Evolutionary conservation across 257 asterid genomes (phyloP).

Genomic region (Solanum corneliomulleri): DNA sequence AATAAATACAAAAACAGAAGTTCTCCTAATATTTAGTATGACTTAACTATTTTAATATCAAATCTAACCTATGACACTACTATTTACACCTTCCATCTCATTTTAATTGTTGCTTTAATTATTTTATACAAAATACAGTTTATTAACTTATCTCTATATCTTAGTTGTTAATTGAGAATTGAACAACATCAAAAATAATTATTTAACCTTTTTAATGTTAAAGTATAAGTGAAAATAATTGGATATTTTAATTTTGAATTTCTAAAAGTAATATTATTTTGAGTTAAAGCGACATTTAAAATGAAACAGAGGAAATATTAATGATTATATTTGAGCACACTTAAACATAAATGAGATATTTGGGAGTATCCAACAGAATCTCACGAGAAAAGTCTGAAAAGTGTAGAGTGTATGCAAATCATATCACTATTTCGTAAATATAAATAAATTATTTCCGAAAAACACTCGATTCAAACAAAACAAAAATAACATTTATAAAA

Average conservation of each 20-base stretch:
- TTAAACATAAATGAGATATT: background rate
- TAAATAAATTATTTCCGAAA: background rate
- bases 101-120: background rate
- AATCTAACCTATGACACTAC: background rate
- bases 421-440: no score
- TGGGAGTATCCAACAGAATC: background rate
- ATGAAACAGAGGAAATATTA: background rate
- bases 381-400: fast-evolving
- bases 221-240: background rate
- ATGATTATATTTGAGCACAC: background rate
- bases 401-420: background rate
- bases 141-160: background rate
- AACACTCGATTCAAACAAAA: background rate
- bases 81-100: background rate
- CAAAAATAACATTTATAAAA: background rate
- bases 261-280: background rate
- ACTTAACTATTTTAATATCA: background rate
- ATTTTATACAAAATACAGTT: background rate
- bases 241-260: background rate
- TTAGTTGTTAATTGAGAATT: background rate
- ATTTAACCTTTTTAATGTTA: background rate
- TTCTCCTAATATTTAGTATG: background rate
- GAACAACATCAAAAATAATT: background rate
- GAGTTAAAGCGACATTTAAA: background rate
- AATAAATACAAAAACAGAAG: background rate